Evolutionary conservation across 495 filamentous ascomycete species (phyloP), one percentile per base, ranked within the genome.

Genomic region (Amphirosellinia nigrospora): DNA sequence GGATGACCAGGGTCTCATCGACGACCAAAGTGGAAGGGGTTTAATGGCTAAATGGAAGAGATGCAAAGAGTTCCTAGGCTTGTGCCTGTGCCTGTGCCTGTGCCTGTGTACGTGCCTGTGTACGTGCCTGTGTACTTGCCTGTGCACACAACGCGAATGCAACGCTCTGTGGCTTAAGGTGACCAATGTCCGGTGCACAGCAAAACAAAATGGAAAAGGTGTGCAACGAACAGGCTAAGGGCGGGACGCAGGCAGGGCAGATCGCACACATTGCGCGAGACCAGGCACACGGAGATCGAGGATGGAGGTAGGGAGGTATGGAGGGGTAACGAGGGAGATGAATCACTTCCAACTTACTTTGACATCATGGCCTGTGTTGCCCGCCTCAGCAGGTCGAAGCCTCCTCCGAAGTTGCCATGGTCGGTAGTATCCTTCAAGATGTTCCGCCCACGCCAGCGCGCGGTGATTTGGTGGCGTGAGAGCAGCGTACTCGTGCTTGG

Each of bases 311-410:
- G 55, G n/a, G n/a, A 68, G 64, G 70, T 66, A 66, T 73, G 70
- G 72, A 77, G 78, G 79, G 78, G 77, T 77, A 78, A 72, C 72
- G 72, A 75, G 75, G 48, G 60, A 41, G 38, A 64, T 58, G 46
- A 64, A 64, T 64, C 60, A 55, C 58, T 50, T 19, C 43, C 23
- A 36, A 83, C 82, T 73, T 85, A 88, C 86, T 79, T 88, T 82
- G 83, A 84, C 83, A 87, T 87, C 84, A 88, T 83, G 68, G 82
- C 82, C 70, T 87, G 84, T 45, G 86, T 87, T 62, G 86, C 86
- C 74, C 84, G 81, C 78, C 82, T 79, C 39, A 88, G 76, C 76
- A 88, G 76, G 77, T 88, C 86, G 58, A 79, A 81, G 59, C 76
- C 75, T 72, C 82, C 70, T 78, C 76, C 52, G 76, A 78, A 78